These are phyloP conservation scores for Chlamydomonas applanata DNA, from an alignment of 139 green algal species.

Conservation along the genomic window DNA sequence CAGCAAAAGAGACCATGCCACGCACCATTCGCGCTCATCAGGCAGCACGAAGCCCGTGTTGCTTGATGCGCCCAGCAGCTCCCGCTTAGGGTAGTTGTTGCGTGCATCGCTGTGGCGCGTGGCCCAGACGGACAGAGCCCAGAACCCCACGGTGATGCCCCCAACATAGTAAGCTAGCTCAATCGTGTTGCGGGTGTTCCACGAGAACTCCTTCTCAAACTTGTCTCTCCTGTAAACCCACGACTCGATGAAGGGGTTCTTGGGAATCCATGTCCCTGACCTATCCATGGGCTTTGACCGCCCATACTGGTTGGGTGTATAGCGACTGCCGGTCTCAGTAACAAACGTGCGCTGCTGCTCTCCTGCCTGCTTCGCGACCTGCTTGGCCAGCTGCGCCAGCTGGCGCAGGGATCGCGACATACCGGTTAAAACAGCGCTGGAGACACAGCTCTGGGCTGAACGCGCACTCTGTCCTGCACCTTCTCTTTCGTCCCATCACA, in stretches of 20 bases:
- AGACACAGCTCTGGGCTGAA: too few species aligned
- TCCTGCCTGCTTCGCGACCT: too few species aligned
- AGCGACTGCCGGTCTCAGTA: not conserved
- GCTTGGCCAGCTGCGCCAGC: too few species aligned
- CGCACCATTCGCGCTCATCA: slow-evolving; percentile 33
- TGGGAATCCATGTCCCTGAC: slow-evolving; percentile 18
- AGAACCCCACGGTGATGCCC: slow-evolving; percentile 9
- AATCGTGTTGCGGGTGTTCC: slow-evolving; percentile 28
- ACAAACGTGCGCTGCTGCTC: too few species aligned
- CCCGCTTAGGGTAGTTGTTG: slow-evolving; percentile 20
- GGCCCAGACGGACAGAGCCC: slow-evolving; percentile 14
- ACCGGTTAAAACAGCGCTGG: too few species aligned
- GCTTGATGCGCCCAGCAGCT: slow-evolving; percentile 8
- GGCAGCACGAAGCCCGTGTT: slow-evolving; percentile 19
- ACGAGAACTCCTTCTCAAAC: slow-evolving; percentile 34
- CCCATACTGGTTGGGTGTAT: slow-evolving; percentile 20
- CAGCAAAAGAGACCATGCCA: not conserved
- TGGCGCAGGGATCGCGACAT: too few species aligned
- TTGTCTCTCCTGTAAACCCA: slow-evolving; percentile 28
- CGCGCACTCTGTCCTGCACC: too few species aligned
- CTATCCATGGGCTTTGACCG: slow-evolving; percentile 17
- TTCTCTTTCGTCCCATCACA: too few species aligned
- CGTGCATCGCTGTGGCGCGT: slow-evolving; percentile 10
- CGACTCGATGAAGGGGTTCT: slow-evolving; percentile 42
- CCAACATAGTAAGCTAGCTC: slow-evolving; percentile 23